Base-by-base conservation (phyloP, 2,329 filamentous ascomycete genomes). In the Nemania bipapillata region DNA sequence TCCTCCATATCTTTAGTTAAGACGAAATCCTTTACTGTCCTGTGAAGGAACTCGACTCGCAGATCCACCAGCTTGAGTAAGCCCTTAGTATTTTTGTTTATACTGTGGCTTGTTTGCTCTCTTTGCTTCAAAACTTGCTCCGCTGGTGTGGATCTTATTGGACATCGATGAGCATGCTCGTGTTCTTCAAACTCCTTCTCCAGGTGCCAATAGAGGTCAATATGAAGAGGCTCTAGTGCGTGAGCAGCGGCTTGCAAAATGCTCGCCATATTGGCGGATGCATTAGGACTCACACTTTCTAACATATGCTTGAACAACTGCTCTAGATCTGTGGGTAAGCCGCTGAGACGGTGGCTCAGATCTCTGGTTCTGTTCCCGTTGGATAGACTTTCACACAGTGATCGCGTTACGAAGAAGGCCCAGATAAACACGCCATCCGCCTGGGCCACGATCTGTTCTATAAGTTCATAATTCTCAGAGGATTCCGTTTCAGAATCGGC, bases 381-480 rank as follows among this genome's bases (percentile, higher is more conserved):
- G 1, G 69, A 70, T 2, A 78, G 32, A 2, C 75, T 74, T 3
- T 71, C 58, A 1, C 72, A 57, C 1, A 79, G 74, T 7, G 65
- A 70, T 32, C 66, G 67, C 1, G 74, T 73, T 0, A 77, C 77
- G 1, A 79, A 63, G 24, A 68, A 69, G 8, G 75, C 77, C 78
- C 77, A 79, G 9, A 65, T 56, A 12, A 66, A 66, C 7, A 66
- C 63, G 5, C 63, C 63, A 6, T 61, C 7, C 9, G 63, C 63
- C 30, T 40, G 54, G 5, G 45, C 2, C 12, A 42, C 32, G 4
- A 63, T 47, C 20, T 59, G 12, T 12, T 45, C 37, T 1, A 58
- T 47, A 20, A 47, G 26, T 9, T 28, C 24, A 2, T 1, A 17
- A 8, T 32, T 32, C 30, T 66, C 57, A 2, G 24, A 50, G 52